A percentile compares a stretch with the other conserved stretches of the same genome.
Conservation (phyloP, 2,329 filamentous ascomycete species). For the Pestalotiopsis sp. region DNA sequence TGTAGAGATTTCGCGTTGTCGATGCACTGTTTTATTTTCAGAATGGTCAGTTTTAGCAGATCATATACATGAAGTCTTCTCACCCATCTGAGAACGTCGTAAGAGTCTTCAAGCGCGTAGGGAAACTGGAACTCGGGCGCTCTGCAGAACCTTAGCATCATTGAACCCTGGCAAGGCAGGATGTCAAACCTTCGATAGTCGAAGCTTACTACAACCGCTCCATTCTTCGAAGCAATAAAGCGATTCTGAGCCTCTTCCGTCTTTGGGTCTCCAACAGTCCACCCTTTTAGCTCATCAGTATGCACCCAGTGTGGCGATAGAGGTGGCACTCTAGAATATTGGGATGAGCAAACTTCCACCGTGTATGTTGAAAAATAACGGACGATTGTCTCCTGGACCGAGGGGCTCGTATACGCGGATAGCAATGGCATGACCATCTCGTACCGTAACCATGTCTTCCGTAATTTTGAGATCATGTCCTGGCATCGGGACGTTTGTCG, state of each 20-base stretch:
- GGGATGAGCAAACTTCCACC: not conserved
- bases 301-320: not conserved
- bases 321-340: not conserved
- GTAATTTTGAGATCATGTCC: not conserved
- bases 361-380: slow-evolving; percentile 1
- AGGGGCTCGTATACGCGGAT: slow-evolving; percentile 5
- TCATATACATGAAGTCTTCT: not conserved
- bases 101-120: not conserved
- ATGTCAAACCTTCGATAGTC: slow-evolving; percentile 3
- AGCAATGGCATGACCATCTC: not conserved
- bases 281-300: not conserved
- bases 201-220: not conserved
- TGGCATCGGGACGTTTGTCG: not conserved
- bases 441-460: not conserved
- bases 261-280: not conserved
- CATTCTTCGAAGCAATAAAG: not conserved
- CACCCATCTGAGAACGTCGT: slow-evolving; percentile 1
- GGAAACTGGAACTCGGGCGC: slow-evolving; percentile 1
- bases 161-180: not conserved
- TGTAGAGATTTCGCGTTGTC: not conserved
- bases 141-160: not conserved
- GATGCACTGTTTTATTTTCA: not conserved
- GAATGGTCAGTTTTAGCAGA: too few relatives aligned
- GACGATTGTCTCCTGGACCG: not conserved
- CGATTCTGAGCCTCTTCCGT: slow-evolving; percentile 6